phyloP scores from a whole-genome alignment of 1,139 yeast genomes.

The Williopsis jadinii region DNA sequence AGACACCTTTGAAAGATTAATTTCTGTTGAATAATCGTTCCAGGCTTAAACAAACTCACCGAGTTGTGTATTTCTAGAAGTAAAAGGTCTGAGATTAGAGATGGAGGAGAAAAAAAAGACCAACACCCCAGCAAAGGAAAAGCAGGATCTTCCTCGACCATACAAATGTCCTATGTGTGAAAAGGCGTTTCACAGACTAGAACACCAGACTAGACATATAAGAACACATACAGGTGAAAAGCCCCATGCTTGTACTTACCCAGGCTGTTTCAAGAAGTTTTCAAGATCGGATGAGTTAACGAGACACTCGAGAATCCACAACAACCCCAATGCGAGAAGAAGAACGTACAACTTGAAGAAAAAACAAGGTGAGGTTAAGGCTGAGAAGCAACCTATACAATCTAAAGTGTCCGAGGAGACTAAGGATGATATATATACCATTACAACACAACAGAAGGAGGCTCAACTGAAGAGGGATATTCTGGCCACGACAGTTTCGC shows the following conservation, averaged over 20 bases:
- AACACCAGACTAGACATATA: constrained; percentile 67
- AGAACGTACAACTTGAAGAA: constrained; percentile 28
- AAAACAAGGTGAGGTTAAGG: constrained; percentile 7
- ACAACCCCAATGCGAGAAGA: constrained; percentile 64
- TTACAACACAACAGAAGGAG: constrained; percentile 1
- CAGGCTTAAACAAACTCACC: too few relatives aligned
- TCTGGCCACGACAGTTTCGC: constrained; percentile 4
- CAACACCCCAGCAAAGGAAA: background rate
- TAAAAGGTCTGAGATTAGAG: background rate
- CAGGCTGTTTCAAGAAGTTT: constrained; percentile 58
- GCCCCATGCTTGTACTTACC: constrained; percentile 59
- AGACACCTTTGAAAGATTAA: too few relatives aligned
- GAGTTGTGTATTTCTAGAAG: too few relatives aligned
- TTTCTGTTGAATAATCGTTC: too few relatives aligned
- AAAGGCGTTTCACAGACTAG: constrained; percentile 57
- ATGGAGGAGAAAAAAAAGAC: constrained; percentile 1
- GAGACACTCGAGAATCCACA: constrained; percentile 59
- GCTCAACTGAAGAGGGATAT: constrained; percentile 6
- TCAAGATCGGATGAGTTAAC: constrained; percentile 66
- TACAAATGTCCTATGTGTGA: constrained; percentile 57
- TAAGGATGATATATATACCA: background rate
- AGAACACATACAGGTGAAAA: constrained; percentile 68
- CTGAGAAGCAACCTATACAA: background rate
- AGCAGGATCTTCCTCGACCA: constrained; percentile 30
- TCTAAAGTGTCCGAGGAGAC: background rate